Percentiles rank a stretch among this genome's conserved stretches.
These are phyloP conservation scores for Diutina mesorugosa DNA, from an alignment of 1,139 yeast species.

Conservation along the genomic window DNA sequence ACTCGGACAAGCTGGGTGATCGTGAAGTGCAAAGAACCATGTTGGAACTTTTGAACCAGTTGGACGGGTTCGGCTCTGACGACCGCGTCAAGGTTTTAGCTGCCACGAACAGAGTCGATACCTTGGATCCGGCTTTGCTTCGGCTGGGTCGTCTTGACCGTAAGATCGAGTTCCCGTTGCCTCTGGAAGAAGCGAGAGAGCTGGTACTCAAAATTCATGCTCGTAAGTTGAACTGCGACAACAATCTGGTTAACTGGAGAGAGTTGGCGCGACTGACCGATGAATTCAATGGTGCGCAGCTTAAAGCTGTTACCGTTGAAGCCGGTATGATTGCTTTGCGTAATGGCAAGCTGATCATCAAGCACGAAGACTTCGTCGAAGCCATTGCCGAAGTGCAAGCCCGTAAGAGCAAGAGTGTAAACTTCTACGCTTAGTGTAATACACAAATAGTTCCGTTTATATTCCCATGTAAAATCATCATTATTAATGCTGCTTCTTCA, in stretches of 20 bases:
- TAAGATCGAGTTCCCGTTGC: slow-evolving; percentile 94
- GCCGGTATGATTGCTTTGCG: slow-evolving; percentile 99
- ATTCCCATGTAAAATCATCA: background rate
- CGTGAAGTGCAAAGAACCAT: slow-evolving; percentile 98
- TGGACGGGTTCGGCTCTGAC: slow-evolving; percentile 98
- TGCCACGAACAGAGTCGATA: slow-evolving; percentile 97
- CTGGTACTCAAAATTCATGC: slow-evolving; percentile 94
- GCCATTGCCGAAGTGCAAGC: slow-evolving; percentile 98
- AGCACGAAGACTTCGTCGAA: slow-evolving; percentile 96
- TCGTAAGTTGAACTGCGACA: slow-evolving; percentile 89
- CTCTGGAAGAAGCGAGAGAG: slow-evolving; percentile 94
- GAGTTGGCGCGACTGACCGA: slow-evolving; percentile 96
- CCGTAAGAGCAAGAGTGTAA: slow-evolving; percentile 86
- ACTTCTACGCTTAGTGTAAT: slow-evolving; percentile 66
- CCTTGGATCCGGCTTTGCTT: slow-evolving; percentile 89
- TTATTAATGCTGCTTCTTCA: slow-evolving; percentile 13
- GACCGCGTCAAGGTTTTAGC: slow-evolving; percentile 95
- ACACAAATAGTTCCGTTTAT: background rate
- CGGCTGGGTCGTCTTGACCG: slow-evolving; percentile 97
- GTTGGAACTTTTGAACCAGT: slow-evolving; percentile 92
- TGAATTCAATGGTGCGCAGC: slow-evolving; percentile 96
- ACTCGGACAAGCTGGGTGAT: slow-evolving; percentile 94
- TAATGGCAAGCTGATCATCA: slow-evolving; percentile 82
- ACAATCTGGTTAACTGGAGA: slow-evolving; percentile 83
- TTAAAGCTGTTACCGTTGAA: slow-evolving; percentile 96